Percentiles rank a stretch among this genome's conserved stretches.
These are phyloP conservation scores for Eremochloa ophiuroides DNA, from an alignment of 176 grass and related monocot species.

Conservation along the genomic window DNA sequence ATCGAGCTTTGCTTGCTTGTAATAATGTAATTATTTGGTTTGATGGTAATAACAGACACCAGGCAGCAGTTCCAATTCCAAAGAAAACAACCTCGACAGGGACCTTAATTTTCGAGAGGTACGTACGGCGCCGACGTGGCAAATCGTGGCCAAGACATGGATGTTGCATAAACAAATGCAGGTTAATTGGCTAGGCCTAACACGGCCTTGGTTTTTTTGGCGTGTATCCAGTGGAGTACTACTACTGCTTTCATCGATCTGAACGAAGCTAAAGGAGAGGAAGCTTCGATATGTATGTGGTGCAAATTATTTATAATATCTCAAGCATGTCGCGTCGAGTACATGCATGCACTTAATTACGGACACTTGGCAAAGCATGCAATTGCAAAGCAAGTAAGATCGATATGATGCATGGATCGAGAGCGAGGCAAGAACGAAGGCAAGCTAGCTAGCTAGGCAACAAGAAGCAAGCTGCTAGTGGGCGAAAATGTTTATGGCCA, in stretches of 20 bases:
- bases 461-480: neutral
- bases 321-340: neutral
- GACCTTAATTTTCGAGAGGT: neutral
- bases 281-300: neutral
- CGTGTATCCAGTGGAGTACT: neutral
- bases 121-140: constrained; percentile 13
- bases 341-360: neutral
- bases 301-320: neutral
- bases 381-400: neutral
- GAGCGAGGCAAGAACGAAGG: neutral
- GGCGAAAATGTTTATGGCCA: constrained; percentile 19
- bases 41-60: no score
- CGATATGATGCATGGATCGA: neutral
- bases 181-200: neutral
- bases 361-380: neutral
- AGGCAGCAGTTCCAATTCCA: neutral
- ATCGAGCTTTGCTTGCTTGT: neutral
- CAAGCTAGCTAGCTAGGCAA: no score
- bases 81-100: neutral
- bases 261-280: neutral
- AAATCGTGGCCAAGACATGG: neutral
- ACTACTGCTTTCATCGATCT: neutral
- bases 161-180: constrained; percentile 12
- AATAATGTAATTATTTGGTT: neutral
- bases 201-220: neutral